Percentiles rank a stretch among this genome's conserved stretches.
Conservation (phyloP, 805 yeast species). For the Geotrichum ghanense region DNA sequence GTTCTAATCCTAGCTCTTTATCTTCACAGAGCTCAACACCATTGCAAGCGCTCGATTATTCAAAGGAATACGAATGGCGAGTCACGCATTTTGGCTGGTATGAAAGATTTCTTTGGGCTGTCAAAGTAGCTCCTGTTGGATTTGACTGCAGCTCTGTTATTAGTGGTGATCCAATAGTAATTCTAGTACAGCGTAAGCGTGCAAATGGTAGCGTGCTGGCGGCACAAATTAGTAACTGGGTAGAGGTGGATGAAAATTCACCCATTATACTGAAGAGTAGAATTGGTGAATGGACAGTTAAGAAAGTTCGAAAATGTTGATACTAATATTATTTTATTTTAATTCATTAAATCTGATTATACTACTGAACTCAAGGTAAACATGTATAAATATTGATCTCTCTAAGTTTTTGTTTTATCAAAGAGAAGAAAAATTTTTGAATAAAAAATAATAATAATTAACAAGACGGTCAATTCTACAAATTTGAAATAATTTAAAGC, state of each 20-base stretch:
- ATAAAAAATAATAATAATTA: too few species aligned
- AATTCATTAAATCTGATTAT: too few species aligned
- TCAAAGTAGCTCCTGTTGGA: conserved; percentile 14
- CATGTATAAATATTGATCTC: too few species aligned
- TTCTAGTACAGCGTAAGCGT: not conserved
- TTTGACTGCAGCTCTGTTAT: conserved; percentile 1
- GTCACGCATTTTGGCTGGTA: conserved; percentile 18
- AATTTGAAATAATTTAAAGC: too few species aligned
- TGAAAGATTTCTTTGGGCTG: conserved; percentile 14
- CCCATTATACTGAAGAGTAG: not conserved
- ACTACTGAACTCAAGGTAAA: too few species aligned
- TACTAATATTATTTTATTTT: too few species aligned
- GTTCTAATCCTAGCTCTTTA: too few species aligned
- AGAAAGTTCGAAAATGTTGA: not conserved
- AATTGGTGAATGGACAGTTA: conserved; percentile 1
- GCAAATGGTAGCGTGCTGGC: not conserved
- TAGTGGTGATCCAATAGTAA: not conserved
- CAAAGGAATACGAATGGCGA: conserved; percentile 15
- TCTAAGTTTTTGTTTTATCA: too few species aligned
- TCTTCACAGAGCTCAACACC: too few species aligned
- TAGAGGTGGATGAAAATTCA: not conserved
- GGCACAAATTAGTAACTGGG: not conserved
- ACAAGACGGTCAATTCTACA: too few species aligned
- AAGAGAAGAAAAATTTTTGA: too few species aligned
- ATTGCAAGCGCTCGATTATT: not conserved